Evolutionary conservation across 352 stramenopile species (phyloP).

Genomic region (Globisporangium barbulae): DNA sequence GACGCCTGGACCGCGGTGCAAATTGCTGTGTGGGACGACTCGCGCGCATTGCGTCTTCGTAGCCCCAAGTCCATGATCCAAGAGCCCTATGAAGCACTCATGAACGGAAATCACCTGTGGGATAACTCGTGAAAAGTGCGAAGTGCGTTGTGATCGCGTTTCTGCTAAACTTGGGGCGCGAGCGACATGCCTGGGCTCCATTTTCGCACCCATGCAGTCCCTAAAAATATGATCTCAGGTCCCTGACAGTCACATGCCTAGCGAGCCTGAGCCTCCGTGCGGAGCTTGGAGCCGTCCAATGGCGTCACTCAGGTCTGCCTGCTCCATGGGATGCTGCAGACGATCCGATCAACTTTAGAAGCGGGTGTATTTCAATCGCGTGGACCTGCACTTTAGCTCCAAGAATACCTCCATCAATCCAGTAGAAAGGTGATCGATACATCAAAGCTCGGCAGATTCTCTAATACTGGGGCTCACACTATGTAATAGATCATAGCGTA

Average conservation of each 20-base stretch:
- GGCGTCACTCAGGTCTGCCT: not conserved
- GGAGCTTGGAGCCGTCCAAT: not conserved
- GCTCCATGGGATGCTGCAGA: not conserved
- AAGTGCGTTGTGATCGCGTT: conserved; percentile 9
- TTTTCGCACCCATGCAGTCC: not conserved
- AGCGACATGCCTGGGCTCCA: too few relatives aligned
- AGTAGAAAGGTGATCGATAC: not conserved
- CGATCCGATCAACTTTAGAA: not conserved
- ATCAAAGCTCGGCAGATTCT: not conserved
- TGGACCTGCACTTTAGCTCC: not conserved
- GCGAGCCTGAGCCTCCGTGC: too few relatives aligned
- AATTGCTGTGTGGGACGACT: conserved; percentile 7
- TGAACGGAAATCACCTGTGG: not conserved
- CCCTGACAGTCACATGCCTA: not conserved
- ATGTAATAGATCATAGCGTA: not conserved
- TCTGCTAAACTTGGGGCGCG: conserved; percentile 3
- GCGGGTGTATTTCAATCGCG: not conserved
- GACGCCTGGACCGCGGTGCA: not conserved
- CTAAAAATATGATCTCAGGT: not conserved
- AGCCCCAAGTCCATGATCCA: not conserved
- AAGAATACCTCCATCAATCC: not conserved
- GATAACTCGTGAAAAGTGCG: conserved; percentile 13
- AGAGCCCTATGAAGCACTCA: not conserved
- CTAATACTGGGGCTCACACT: too few relatives aligned
- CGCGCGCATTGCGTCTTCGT: not conserved